Evolutionary conservation across 139 green algal genomes (phyloP), one percentile per base, ranked within the genome.

Genomic region (Auxenochlorella protothecoides): DNA sequence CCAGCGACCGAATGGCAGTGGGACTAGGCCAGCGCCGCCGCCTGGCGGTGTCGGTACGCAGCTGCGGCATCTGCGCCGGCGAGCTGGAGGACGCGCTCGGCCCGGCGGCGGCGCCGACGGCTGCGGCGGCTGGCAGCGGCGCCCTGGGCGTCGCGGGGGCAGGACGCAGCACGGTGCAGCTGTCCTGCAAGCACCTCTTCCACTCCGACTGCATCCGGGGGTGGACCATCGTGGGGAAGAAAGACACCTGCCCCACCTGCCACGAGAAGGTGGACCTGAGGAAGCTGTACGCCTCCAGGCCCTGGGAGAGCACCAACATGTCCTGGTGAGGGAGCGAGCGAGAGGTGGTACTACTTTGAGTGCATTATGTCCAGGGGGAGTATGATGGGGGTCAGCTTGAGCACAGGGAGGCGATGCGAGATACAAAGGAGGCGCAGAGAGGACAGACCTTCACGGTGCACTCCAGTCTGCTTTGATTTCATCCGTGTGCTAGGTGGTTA

Each of bases 131-230:
- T 44, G 44, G 55, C 54, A 54, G 65, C 73, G n/a, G 53, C 13
- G 60, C 44, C 11, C 54, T 71, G 65, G 69, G 68, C n/a, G 8
- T 13, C 7, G 65, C 6, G n/a, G n/a, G 11, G n/a, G 65, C 6
- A 5, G n/a, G 7, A 5, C 7, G 6, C n/a, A 13, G n/a, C 66
- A 66, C 59, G 14, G 27, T 80, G n/a, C 79, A 84, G 71, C 80
- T 97, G 55, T 73, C 73, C 4, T 97, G 91, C 89, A 95, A 95
- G 81, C 90, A 97, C 79, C 76, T 87, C 72, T 97, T 97, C 81
- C 91, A 97, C 75, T 73, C 87, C 62, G 76, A 88, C 53, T 97
- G 91, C 75, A 85, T 97, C 6, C 71, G 84, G 13, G 91, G 91
- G 6, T 97, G 91, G 91, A 91, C 87, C 9, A 89, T 96, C 66